Evolutionary conservation across 2,329 filamentous ascomycete genomes (phyloP), one percentile per base, ranked within the genome.

Genomic region (Penicillium decumbens): DNA sequence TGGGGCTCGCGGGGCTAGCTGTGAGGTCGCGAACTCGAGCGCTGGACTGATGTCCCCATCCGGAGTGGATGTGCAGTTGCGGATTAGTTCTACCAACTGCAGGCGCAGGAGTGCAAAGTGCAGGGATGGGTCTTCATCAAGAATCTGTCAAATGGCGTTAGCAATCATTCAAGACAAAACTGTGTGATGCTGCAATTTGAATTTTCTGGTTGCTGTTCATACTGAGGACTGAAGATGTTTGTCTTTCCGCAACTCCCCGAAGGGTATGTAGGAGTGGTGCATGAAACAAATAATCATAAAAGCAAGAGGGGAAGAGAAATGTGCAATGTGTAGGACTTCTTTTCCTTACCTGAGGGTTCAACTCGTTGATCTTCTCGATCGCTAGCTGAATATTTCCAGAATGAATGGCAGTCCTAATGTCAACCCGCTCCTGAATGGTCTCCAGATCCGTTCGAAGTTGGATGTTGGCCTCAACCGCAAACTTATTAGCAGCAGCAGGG

Each of bases 251-350:
- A 93, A 82, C 74, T 82, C 84, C 83, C 82, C 78, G 78, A 81
- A 84, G 83, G 80, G 79, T 79, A 82, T 58, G 62, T 97, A 93
- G 89, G 93, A 90, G 93, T 98, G 93, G 93, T 98, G 93, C 93
- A 98, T 98, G 92, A 95, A 91, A 79, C 87, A 60, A 80, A 79
- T 95, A 95, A 98, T 98, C 93, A 93, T 91, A 74, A 81, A 79
- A 81, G 75, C 51, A 59, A 54, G 40, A 43, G 54, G 29, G 32
- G 41, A 50, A 28, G 46, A 23, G 4, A 23, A 23, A 3, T 23
- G 37, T 41, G 42, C 51, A 37, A 48, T 53, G 28, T 30, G 25
- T 18, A 38, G 37, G 23, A 35, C 30, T 20, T 29, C 25, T 32
- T 35, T 43, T 43, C 70, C 88, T 74, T 84, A 98, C 93, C 81